Conservation (phyloP, 1,284 basidiomycete species). For the Phenoliferia sp. region DNA sequence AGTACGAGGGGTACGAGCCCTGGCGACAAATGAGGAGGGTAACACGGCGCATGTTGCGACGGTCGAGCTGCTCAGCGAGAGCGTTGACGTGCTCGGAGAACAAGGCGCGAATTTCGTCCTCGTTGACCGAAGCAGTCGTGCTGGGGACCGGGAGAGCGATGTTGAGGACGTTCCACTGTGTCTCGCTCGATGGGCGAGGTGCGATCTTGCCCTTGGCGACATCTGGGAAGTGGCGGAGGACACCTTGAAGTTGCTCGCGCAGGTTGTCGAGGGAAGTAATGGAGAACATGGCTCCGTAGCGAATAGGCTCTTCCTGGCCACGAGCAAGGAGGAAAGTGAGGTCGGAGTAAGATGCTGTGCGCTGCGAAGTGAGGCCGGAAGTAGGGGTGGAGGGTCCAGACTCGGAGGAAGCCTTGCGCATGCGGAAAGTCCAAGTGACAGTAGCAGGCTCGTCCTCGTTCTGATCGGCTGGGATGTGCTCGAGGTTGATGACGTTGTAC, state of each 20-base stretch:
- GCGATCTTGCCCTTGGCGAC: slow-evolving; percentile 17
- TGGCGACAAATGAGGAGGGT: slow-evolving; percentile 88
- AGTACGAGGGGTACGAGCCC: slow-evolving; percentile 90
- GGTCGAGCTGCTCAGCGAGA: slow-evolving; percentile 58
- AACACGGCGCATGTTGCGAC: slow-evolving; percentile 81
- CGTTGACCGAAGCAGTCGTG: slow-evolving; percentile 66
- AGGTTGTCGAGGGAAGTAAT: slow-evolving; percentile 73
- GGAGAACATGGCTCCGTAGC: slow-evolving; percentile 82
- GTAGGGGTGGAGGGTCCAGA: slow-evolving; percentile 44
- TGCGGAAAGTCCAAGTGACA: slow-evolving; percentile 89
- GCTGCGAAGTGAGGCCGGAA: slow-evolving; percentile 27
- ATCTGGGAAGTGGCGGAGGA: slow-evolving; percentile 35
- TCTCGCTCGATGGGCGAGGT: slow-evolving; percentile 13
- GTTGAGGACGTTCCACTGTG: slow-evolving; percentile 73
- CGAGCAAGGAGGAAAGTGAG: slow-evolving; percentile 80
- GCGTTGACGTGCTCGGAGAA: slow-evolving; percentile 72
- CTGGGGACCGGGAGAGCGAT: slow-evolving; percentile 81
- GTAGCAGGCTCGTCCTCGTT: slow-evolving; percentile 73
- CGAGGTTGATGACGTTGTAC: slow-evolving; percentile 84
- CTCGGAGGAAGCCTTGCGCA: slow-evolving; percentile 59
- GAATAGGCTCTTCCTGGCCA: slow-evolving; percentile 74
- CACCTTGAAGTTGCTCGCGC: slow-evolving; percentile 56
- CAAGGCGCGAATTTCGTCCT: slow-evolving; percentile 71
- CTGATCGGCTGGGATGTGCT: slow-evolving; percentile 84
- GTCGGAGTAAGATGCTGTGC: slow-evolving; percentile 78